Base-by-base conservation (phyloP, 192 early-diverging fungal species). In the Helicostylum pulchrum region DNA sequence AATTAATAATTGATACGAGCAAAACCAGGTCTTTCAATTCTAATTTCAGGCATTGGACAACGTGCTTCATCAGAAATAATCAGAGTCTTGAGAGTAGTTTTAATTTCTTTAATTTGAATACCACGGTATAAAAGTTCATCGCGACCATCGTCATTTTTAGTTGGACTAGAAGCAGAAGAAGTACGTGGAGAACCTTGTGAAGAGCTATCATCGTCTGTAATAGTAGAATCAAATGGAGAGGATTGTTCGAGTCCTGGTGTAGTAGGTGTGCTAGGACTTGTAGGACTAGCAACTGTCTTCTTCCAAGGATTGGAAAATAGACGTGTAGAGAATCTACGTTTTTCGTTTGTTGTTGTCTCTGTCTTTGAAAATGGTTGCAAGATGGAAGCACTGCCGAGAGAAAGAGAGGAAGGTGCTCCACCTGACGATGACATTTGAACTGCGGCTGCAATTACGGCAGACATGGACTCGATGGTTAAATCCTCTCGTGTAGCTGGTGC, bases 31-130 rank as follows among this genome's bases (percentile, higher is more conserved):
- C 74, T 65, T 54, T 71, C 65, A 2, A 76, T 43, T 11, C 66
- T 71, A 6, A 71, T 48, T 20, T 64, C 51, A 1, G 59, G 61
- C 66, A 76, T 66, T 9, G 74, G 74, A 49, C 57, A 53, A 15
- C 46, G 50, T 0, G 68, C 68, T 36, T 67, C 43, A 21, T 71
- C 66, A 0, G 74, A 66, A 20, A 76, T 76, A 7, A 76, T 58
- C 70, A 76, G 64, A 20, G 74, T 58, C 20, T 76, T 76, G 19
- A 76, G 56, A 23, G 74, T 76, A 32, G 69, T 67, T 45, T 76
- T 76, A 51, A 76, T 76, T 53, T 76, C 74, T 46, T 76, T 76
- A 10, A 76, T 70, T 12, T 67, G 62, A 23, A 76, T 76, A 48
- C 74, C 74, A 48, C 74, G 59, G 26, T 71, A 71, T 5, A 64